Evolutionary conservation across 2,329 filamentous ascomycete genomes (phyloP).

Genomic region (Diaporthe sp.): DNA sequence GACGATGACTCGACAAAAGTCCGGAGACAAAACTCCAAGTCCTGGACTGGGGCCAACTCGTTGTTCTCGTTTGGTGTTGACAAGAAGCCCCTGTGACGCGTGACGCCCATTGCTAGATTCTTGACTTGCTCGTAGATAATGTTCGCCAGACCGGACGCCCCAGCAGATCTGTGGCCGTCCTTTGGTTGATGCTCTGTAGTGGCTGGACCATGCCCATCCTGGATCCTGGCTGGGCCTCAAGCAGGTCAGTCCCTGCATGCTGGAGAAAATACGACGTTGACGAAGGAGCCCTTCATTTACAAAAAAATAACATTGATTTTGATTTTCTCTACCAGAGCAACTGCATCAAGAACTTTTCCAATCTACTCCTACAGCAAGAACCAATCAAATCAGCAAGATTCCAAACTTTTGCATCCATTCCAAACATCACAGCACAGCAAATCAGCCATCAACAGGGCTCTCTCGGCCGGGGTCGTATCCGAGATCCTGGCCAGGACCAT

Average conservation of each 20-base stretch:
- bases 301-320: neutral
- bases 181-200: too few species aligned
- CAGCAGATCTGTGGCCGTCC: too few species aligned
- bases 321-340: neutral
- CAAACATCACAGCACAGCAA: neutral
- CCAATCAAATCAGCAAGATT: neutral
- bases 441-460: neutral
- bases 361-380: slow-evolving; percentile 10
- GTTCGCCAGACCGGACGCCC: too few species aligned
- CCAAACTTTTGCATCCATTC: neutral
- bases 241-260: neutral
- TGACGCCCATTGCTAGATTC: neutral
- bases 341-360: neutral
- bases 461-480: neutral
- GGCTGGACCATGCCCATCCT: neutral
- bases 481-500: neutral
- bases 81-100: neutral
- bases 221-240: neutral
- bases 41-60: neutral
- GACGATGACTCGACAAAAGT: slow-evolving; percentile 9
- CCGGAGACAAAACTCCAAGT: neutral
- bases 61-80: neutral
- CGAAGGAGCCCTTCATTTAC: neutral
- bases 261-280: neutral
- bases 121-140: too few species aligned